A percentile compares a stretch with the other conserved stretches of the same genome.
These are phyloP conservation scores for Xanthoceras sorbifolium DNA, from an alignment of 345 rosid genomes.

Conservation along the genomic window DNA sequence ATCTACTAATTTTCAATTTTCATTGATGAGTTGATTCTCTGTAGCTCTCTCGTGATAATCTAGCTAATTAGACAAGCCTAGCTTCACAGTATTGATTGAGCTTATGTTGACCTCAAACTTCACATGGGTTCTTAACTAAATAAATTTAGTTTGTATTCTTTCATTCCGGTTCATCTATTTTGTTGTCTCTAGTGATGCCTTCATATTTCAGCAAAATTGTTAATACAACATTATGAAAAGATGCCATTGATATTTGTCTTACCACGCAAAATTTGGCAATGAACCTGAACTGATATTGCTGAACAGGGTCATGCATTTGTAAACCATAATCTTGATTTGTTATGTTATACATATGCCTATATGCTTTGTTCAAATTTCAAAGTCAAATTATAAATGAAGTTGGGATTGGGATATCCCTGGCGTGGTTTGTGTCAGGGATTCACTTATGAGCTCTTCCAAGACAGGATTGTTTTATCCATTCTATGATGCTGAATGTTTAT, in stretches of 20 bases:
- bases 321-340: background rate
- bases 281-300: background rate
- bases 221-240: background rate
- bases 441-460: background rate
- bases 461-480: background rate
- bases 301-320: background rate
- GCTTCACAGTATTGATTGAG: background rate
- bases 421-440: background rate
- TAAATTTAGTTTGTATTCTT: background rate
- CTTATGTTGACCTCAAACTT: conserved; percentile 8
- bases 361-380: background rate
- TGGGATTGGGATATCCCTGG: conserved; percentile 4
- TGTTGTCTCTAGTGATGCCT: background rate
- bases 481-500: background rate
- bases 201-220: background rate
- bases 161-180: background rate
- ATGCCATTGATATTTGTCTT: background rate
- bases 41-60: background rate
- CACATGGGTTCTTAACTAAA: background rate
- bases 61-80: conserved; percentile 6
- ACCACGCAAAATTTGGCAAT: background rate
- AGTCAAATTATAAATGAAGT: background rate
- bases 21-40: background rate
- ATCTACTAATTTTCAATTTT: background rate
- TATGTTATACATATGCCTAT: background rate